Evolutionary conservation across 371 early-diverging fungal genomes (phyloP).

Genomic region (Mucor saturninus): DNA sequence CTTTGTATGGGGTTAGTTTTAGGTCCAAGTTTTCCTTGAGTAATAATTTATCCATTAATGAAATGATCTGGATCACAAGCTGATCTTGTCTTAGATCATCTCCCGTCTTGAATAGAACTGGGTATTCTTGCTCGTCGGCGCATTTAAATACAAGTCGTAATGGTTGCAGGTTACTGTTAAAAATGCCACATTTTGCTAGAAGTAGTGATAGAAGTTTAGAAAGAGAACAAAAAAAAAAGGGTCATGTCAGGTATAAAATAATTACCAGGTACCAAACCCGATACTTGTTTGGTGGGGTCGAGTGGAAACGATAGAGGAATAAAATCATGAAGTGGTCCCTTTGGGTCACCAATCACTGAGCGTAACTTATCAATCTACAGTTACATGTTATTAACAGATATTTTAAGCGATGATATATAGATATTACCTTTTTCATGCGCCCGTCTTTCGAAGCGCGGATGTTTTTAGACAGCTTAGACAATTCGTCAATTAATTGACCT

Average conservation of each 20-base stretch:
- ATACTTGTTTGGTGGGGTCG: constrained; percentile 84
- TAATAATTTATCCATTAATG: constrained; percentile 92
- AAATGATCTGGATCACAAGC: constrained; percentile 94
- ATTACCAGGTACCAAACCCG: constrained; percentile 68
- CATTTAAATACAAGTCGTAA: constrained; percentile 83
- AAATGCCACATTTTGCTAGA: constrained; percentile 82
- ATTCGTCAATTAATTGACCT: constrained; percentile 77
- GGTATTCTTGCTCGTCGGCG: constrained; percentile 79
- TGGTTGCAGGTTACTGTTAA: constrained; percentile 91
- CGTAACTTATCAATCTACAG: constrained; percentile 82
- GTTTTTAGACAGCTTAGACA: constrained; percentile 75
- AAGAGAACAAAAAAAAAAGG: neutral
- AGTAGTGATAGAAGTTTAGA: neutral
- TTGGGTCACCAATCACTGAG: constrained; percentile 77
- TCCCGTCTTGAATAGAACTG: constrained; percentile 94
- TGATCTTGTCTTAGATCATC: constrained; percentile 98
- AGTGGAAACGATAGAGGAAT: constrained; percentile 67
- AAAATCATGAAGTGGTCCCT: constrained; percentile 65
- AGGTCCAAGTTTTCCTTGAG: constrained; percentile 94
- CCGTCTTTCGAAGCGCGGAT: constrained; percentile 79
- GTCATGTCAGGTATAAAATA: too few relatives aligned
- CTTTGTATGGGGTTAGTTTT: constrained; percentile 91
- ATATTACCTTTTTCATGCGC: constrained; percentile 77
- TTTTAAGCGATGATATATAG: neutral
- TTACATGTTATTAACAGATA: neutral